phyloP scores from a whole-genome alignment of 148 eudicot genomes.

The Heliamphora exappendiculata region DNA sequence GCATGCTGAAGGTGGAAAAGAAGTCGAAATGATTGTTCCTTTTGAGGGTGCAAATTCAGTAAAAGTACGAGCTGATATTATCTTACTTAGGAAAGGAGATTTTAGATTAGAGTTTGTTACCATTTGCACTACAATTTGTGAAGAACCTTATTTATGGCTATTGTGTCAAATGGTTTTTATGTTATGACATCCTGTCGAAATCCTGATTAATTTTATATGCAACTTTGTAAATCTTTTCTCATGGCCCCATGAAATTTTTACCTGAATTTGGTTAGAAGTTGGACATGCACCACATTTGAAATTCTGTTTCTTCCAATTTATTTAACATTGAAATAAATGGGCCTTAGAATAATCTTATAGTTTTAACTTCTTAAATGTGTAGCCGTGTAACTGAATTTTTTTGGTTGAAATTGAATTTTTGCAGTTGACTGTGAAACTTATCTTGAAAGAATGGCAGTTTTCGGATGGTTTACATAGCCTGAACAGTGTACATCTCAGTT shows the following conservation, averaged over 20 bases:
- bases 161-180: background rate
- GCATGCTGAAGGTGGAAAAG: slow-evolving; percentile 74
- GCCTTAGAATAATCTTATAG: background rate
- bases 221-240: background rate
- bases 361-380: background rate
- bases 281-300: background rate
- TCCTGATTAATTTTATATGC: background rate
- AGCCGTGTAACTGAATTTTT: slow-evolving; percentile 1
- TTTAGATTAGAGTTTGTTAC: background rate
- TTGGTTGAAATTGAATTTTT: slow-evolving; percentile 14
- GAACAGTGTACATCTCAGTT: slow-evolving; percentile 27
- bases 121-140: background rate
- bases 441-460: slow-evolving; percentile 90
- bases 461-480: slow-evolving; percentile 71
- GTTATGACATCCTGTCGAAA: background rate
- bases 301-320: background rate
- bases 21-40: slow-evolving; percentile 78
- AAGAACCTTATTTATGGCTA: background rate
- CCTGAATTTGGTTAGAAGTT: background rate
- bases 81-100: background rate
- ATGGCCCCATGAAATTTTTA: background rate
- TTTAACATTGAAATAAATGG: background rate
- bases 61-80: slow-evolving; percentile 38
- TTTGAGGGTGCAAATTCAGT: slow-evolving; percentile 69
- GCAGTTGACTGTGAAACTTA: slow-evolving; percentile 77